Evolutionary conservation across 441 rosid genomes (phyloP), one percentile per base, ranked within the genome.

Genomic region (Pelargonium myrrhifolium): DNA sequence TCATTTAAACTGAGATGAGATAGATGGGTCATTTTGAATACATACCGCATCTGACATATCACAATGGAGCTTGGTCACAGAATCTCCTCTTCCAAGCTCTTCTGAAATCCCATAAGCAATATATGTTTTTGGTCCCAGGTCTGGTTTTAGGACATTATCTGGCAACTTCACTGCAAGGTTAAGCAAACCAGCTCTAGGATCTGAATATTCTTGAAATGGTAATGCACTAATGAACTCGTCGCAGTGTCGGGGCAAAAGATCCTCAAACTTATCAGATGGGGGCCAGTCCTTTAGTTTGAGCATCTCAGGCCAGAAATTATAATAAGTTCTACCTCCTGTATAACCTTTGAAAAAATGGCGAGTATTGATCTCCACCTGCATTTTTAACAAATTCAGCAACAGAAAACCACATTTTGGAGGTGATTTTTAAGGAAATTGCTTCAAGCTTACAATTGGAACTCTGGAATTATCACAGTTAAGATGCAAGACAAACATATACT

Each of bases 231-330:
- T 82, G 59, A 91, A 91, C 82, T 94, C 97, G 68, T 89, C 96
- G 61, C 90, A 91, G 65, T 94, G 99, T 65, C 97, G 96, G 0
- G 97, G 97, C 75, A 94, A 78, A 66, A 88, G 82, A 70, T 92
- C 85, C 66, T 94, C 97, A 69, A 91, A 94, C 72, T 82, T 84
- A 72, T 94, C 88, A 0, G 89, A 89, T 70, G 99, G 99, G 45
- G 99, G 99, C 99, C 96, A 93, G 59, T 93, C 99, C 73, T 94
- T 94, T 6, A 94, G 82, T 86, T 94, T 94, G 67, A 94, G 82
- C 94, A 94, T 89, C 85, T 89, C 93, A 0, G 97, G 99, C 99
- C 99, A 94, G 40, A 82, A 79, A 84, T 94, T 94, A 1, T 4
- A 1, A 68, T 89, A 94, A 15, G 40, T 76, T 80, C 97, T 84